Evolutionary conservation across 2,329 filamentous ascomycete genomes (phyloP).

Genomic region (Venturia carpophila): DNA sequence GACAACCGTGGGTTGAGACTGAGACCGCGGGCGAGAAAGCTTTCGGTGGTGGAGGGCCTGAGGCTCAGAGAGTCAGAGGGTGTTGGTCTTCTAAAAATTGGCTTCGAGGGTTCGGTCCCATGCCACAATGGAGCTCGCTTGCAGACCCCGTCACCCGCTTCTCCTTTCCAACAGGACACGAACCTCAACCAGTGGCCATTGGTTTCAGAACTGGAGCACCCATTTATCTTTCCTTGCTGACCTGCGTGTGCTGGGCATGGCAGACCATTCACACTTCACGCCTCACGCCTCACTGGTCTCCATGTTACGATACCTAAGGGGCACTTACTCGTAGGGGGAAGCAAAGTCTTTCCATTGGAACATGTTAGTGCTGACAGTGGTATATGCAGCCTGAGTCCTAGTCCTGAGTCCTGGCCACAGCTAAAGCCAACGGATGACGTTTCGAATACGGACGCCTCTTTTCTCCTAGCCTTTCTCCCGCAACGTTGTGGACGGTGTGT

Average conservation of each 20-base stretch:
- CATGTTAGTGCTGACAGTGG: not conserved
- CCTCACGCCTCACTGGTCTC: too few species aligned
- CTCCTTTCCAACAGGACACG: constrained; percentile 2
- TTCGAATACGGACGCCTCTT: not conserved
- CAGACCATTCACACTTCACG: not conserved
- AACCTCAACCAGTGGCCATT: not conserved
- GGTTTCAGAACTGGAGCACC: too few species aligned
- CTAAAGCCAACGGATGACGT: not conserved
- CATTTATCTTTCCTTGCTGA: not conserved
- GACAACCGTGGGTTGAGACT: too few species aligned
- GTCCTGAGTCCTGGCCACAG: too few species aligned
- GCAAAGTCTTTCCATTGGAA: too few species aligned
- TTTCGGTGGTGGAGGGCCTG: not conserved
- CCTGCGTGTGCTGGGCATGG: not conserved
- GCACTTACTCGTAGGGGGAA: too few species aligned
- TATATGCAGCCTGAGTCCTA: not conserved
- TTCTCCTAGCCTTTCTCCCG: not conserved
- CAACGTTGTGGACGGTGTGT: not conserved
- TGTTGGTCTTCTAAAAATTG: too few species aligned
- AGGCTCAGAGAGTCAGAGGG: too few species aligned
- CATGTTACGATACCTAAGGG: too few species aligned
- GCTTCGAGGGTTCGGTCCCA: not conserved
- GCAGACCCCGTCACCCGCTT: not conserved
- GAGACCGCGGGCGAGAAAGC: not conserved
- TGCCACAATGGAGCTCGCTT: not conserved